phyloP scores from a whole-genome alignment of 2,329 filamentous ascomycete species.

The Pseudocercospora eumusae region DNA sequence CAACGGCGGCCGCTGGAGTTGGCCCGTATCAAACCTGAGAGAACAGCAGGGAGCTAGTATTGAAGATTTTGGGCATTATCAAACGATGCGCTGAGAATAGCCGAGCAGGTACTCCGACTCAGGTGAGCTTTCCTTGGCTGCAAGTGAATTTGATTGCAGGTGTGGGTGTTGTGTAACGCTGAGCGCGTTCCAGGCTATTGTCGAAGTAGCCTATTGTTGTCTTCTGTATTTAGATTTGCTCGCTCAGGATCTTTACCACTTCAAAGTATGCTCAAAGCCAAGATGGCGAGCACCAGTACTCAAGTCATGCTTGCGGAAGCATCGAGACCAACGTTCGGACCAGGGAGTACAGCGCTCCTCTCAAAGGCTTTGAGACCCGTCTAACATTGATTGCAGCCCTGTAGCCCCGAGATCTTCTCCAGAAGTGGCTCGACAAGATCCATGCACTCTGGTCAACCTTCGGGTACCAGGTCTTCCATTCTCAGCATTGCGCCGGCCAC shows the following conservation, averaged over 20 bases:
- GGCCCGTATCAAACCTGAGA: neutral
- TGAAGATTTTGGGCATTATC: neutral
- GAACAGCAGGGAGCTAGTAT: neutral
- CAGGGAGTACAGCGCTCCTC: neutral
- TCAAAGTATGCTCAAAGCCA: neutral
- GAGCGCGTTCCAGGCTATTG: neutral
- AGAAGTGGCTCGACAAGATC: neutral
- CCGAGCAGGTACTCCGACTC: no score
- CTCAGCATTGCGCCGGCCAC: neutral
- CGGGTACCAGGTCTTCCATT: neutral
- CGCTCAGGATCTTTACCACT: neutral
- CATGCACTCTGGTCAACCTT: neutral
- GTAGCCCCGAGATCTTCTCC: neutral
- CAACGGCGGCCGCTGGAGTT: neutral
- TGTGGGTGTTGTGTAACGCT: neutral
- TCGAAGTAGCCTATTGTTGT: neutral
- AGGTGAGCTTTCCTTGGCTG: neutral
- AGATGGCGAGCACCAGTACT: neutral
- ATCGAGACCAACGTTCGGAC: neutral
- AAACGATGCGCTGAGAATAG: no score
- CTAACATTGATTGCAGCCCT: neutral
- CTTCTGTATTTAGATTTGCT: neutral
- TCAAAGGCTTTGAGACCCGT: neutral
- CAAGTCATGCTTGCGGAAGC: neutral
- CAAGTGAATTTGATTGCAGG: neutral